Conservation (phyloP, 768 basidiomycete genomes). For the Rhodotorula diobovata region DNA sequence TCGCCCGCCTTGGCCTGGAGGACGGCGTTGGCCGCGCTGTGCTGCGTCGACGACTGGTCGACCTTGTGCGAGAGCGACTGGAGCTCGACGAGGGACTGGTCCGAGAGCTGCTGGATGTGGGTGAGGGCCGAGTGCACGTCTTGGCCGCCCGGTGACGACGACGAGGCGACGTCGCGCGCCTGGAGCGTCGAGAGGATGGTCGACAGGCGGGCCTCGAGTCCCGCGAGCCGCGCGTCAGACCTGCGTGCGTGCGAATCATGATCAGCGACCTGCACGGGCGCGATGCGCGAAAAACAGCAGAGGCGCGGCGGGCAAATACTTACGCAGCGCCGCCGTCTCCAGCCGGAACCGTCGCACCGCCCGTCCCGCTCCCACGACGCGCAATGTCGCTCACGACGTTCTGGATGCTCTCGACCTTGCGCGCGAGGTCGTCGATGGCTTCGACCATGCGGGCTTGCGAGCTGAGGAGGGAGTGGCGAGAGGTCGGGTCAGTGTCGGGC, state of each 20-base stretch:
- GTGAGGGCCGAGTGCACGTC: not conserved
- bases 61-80: not conserved
- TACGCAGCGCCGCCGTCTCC: not conserved
- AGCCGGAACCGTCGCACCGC: not conserved
- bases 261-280: not conserved
- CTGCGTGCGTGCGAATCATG: not conserved
- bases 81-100: not conserved
- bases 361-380: not conserved
- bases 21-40: not conserved
- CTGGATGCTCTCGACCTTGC: slow-evolving; percentile 34
- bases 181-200: not conserved
- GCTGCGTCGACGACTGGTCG: not conserved
- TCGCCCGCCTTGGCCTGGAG: not conserved
- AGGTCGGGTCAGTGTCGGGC: no score
- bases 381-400: not conserved
- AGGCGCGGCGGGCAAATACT: not conserved
- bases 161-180: not conserved
- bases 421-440: slow-evolving; percentile 41
- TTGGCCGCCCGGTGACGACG: not conserved
- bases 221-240: not conserved
- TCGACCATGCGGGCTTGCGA: slow-evolving; percentile 41
- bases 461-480: not conserved
- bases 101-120: not conserved
- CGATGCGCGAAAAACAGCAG: not conserved
- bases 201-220: not conserved